Evolutionary conservation across 2,329 filamentous ascomycete species (phyloP), one percentile per base, ranked within the genome.

Genomic region (Blumeria hordei): DNA sequence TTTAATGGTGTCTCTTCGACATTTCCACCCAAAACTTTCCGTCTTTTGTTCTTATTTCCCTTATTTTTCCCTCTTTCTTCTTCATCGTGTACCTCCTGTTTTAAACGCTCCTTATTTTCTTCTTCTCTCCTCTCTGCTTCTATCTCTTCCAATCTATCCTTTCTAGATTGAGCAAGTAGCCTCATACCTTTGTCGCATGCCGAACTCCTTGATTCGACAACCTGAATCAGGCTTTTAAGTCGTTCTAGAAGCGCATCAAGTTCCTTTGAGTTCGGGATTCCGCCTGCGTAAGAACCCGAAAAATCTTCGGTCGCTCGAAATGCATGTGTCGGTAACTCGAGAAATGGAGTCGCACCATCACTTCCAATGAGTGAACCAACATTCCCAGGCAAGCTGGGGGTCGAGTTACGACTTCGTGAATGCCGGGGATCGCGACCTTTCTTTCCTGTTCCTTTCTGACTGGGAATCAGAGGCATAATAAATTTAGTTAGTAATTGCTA

Each of bases 361-460:
- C 59, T 63, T 56, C 56, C 55, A 16, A 59, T 39, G 49, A 57
- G 52, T n/a, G 53, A 55, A 18, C 49, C 34, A 9, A 41, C 58
- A 6, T 55, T 57, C 8, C 64, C 74, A 28, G 21, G 21, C 21
- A 28, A 28, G 63, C 77, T 75, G 37, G 85, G 85, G 14, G 85
- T 90, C 37, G 83, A 85, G 67, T 88, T 88, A 64, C 85, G 81
- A 65, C 83, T 88, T 58, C 78, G 74, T 61, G 81, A 83, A 61
- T 80, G 78, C 54, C 71, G 69, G 58, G 79, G 74, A 61, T 75
- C 74, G 60, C 73, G 73, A 58, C 71, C 72, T 69, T 85, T 85
- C 70, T 81, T 82, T 65, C 77, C 73, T 32, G 77, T 77, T 56
- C 77, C 77, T 62, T 79, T 77, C 63, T 80, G 75, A 60, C 74